These are phyloP conservation scores for Podaxis sp. DNA, from an alignment of 768 basidiomycete species.

Conservation along the genomic window DNA sequence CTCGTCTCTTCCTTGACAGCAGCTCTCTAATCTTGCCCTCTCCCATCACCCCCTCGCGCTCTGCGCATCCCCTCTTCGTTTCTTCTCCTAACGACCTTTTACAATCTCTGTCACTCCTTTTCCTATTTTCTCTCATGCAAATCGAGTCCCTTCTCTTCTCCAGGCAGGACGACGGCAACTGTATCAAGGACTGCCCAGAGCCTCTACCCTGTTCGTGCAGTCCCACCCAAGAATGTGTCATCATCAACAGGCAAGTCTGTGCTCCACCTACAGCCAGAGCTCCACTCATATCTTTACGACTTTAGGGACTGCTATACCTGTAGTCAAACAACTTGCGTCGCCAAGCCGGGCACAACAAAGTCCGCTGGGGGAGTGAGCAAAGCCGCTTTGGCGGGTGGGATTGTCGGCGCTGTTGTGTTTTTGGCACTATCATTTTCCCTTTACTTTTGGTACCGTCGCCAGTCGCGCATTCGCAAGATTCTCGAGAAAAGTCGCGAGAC, in stretches of 20 bases:
- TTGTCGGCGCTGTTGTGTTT: constrained; percentile 64
- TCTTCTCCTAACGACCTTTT: constrained; percentile 6
- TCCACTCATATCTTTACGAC: constrained; percentile 14
- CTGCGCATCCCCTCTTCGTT: constrained; percentile 2
- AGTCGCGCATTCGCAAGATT: constrained; percentile 40
- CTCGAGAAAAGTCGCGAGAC: constrained; percentile 34
- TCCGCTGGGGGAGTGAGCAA: constrained; percentile 50
- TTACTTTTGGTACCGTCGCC: constrained; percentile 69
- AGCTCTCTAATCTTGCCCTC: constrained; percentile 21
- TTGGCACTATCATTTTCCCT: constrained; percentile 49
- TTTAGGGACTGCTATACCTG: constrained; percentile 62
- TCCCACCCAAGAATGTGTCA: constrained; percentile 55
- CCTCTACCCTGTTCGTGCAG: constrained; percentile 56
- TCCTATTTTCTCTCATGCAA: constrained; percentile 20
- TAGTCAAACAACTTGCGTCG: constrained; percentile 50
- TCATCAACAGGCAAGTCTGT: constrained; percentile 54
- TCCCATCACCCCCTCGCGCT: constrained; percentile 19
- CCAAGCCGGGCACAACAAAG: constrained; percentile 23
- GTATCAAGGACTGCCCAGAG: constrained; percentile 48
- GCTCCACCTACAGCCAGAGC: neutral
- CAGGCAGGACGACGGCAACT: constrained; percentile 35
- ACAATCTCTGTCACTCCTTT: constrained; percentile 19
- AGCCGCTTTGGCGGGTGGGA: constrained; percentile 73
- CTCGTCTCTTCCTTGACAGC: constrained; percentile 11
- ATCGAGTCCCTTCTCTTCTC: constrained; percentile 33